Base-by-base conservation (phyloP, 2,329 filamentous ascomycete species). In the Aspergillus spinulosporus region DNA sequence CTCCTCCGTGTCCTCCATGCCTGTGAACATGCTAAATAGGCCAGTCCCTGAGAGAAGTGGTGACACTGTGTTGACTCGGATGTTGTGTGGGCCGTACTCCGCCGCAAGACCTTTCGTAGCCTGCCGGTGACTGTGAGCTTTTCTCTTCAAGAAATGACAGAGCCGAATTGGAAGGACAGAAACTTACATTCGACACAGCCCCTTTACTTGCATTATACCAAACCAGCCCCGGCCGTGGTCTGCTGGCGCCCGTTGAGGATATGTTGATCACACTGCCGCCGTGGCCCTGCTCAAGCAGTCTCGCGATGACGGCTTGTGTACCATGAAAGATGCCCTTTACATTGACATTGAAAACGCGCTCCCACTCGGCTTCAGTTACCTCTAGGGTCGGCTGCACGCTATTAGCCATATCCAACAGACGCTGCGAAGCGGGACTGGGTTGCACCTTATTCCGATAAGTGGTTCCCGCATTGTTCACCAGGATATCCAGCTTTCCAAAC, bases 21-120 rank as follows among this genome's bases (percentile, higher is more conserved):
- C 77, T 0, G 69, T 71, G 52, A 72, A 72, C 66, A 68, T 66
- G 28, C 77, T 76, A 60, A 83, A 84, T 26, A 90, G 78, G 2
- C 84, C 85, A 0, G 88, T 91, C 12, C 80, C 83, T 1, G 84
- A 86, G 1, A 90, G 77, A 0, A 90, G 80, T 0, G 88, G 88
- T 46, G 85, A 88, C 11, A 92, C 84, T 1, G 83, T 81, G 60
- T 90, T 90, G 65, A 92, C 86, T 0, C 88, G 82, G 61, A 92
- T 89, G 62, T 89, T 81, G 53, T 88, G 82, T 0, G 84, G 81
- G 0, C 85, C 89, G 63, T 88, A 92, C 70, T 92, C 88, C 1
- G 88, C 85, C 0, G 88, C 89, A 62, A 92, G 79, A 8, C 82
- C 82, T 72, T 85, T 86, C 2, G 84, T 86, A 7, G 83, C 84